phyloP scores from a whole-genome alignment of 768 basidiomycete genomes.

The Rhizopogon vesiculosus region DNA sequence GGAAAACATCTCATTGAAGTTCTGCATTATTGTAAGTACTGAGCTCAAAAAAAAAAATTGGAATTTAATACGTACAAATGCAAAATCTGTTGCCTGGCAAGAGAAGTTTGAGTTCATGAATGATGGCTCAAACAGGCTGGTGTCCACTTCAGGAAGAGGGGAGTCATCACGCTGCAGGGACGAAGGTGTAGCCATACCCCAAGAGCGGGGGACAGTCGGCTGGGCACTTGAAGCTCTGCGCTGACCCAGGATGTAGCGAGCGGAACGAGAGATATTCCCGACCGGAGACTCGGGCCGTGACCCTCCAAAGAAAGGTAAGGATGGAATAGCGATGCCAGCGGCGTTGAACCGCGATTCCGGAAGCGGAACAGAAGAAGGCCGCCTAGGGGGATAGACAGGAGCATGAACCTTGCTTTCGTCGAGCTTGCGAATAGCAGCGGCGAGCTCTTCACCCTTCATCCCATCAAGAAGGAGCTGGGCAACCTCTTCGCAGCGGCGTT shows the following conservation, averaged over 20 bases:
- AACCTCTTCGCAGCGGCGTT: slow-evolving; percentile 43
- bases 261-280: slow-evolving; percentile 37
- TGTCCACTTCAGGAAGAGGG: slow-evolving; percentile 45
- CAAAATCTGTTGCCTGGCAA: slow-evolving; percentile 12
- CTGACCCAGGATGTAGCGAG: slow-evolving; percentile 37
- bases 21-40: slow-evolving; percentile 8
- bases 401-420: slow-evolving; percentile 27
- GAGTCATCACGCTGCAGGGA: slow-evolving; percentile 39
- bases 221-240: slow-evolving; percentile 48
- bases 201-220: slow-evolving; percentile 28
- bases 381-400: slow-evolving; percentile 37
- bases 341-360: slow-evolving; percentile 35
- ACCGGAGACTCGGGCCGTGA: slow-evolving; percentile 45
- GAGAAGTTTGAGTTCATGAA: slow-evolving; percentile 31
- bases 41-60: too few relatives aligned
- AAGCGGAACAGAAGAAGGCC: slow-evolving; percentile 62
- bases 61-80: slow-evolving; percentile 13
- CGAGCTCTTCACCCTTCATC: slow-evolving; percentile 67
- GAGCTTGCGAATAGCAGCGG: slow-evolving; percentile 51
- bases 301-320: slow-evolving; percentile 30
- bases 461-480: slow-evolving; percentile 61
- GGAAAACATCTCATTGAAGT: slow-evolving; percentile 19
- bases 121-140: slow-evolving; percentile 41
- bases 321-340: slow-evolving; percentile 36
- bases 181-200: slow-evolving; percentile 15